Base-by-base conservation (phyloP, 176 grass and related monocot species). In the Neostapfia colusana region DNA sequence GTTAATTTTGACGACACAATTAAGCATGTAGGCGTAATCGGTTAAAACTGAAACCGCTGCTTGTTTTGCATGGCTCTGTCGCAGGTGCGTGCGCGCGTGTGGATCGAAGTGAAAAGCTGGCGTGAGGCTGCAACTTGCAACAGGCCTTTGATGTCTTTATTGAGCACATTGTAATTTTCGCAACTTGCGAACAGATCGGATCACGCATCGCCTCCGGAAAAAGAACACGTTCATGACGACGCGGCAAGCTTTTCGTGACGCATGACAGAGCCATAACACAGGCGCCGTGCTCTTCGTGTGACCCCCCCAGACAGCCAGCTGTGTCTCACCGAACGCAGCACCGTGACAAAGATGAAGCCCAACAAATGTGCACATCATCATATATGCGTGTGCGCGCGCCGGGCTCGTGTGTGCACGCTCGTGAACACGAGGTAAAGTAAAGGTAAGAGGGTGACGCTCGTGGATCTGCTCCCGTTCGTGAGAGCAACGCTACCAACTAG, bases 211-310 rank as follows among this genome's bases (percentile, higher is more conserved):
- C 27, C 17, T n/a, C 45, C 28, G 3, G 43, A 40, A 45, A 72
- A 28, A 53, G 17, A 72, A 60, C 38, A 55, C 36, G 1, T 61
- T 18, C 7, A 41, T 17, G 69, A 67, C 4, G 58, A 35, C 60
- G 21, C 50, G 39, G 63, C 65, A 21, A 63, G 38, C 28, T 41
- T 84, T 65, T 7, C 70, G 82, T 84, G 82, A 77, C 2, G n/a
- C 20, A 45, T 2, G 4, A 31, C 21, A 65, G 50, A 77, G 74
- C 74, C 28, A 65, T 77, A 37, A 84, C 48, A 51, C 53, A 41
- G 40, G 42, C 5, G 73, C 34, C 65, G 63, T 41, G 40, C 61
- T 40, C 72, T 76, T 28, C 53, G n/a, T 38, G 81, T 69, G 65
- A 83, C 40, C 39, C 21, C 51, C 10, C 3, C 10, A 10, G 3